phyloP scores from a whole-genome alignment of 1,139 yeast species.

The Candida pseudoviswanathii region DNA sequence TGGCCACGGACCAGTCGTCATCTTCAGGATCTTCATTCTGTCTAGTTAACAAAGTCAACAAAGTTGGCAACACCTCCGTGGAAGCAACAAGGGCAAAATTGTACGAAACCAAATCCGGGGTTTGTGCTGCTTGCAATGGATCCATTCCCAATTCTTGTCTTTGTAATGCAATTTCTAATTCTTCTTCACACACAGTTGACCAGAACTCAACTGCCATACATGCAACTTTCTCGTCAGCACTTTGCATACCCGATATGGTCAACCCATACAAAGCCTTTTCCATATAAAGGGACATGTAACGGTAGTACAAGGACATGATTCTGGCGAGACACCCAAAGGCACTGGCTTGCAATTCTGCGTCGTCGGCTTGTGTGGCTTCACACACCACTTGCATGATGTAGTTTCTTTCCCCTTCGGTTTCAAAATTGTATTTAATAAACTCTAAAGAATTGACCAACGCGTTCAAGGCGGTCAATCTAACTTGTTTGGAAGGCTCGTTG shows the following conservation, averaged over 20 bases:
- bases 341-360: slow-evolving; percentile 82
- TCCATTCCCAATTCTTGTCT: slow-evolving; percentile 55
- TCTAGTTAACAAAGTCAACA: slow-evolving; percentile 75
- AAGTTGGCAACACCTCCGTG: slow-evolving; percentile 83
- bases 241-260: slow-evolving; percentile 91
- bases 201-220: slow-evolving; percentile 99
- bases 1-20: slow-evolving; percentile 96
- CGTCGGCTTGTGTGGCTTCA: slow-evolving; percentile 92
- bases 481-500: slow-evolving; percentile 71
- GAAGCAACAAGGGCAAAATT: slow-evolving; percentile 87
- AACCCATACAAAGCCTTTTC: slow-evolving; percentile 92
- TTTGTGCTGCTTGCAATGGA: slow-evolving; percentile 18
- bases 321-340: slow-evolving; percentile 95
- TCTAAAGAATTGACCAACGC: slow-evolving; percentile 91
- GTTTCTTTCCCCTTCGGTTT: slow-evolving; percentile 91
- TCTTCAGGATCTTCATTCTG: slow-evolving; percentile 92
- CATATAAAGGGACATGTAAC: slow-evolving; percentile 92
- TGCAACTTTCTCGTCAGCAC: slow-evolving; percentile 82
- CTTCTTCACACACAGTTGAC: slow-evolving; percentile 98
- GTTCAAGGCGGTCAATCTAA: slow-evolving; percentile 86
- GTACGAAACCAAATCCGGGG: slow-evolving; percentile 46
- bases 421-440: slow-evolving; percentile 85
- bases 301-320: slow-evolving; percentile 87
- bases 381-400: slow-evolving; percentile 98
- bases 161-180: slow-evolving; percentile 74